Percentiles rank a stretch among this genome's conserved stretches.
Conservation (phyloP, 1,284 basidiomycete genomes). For the Cryptococcus floricola region DNA sequence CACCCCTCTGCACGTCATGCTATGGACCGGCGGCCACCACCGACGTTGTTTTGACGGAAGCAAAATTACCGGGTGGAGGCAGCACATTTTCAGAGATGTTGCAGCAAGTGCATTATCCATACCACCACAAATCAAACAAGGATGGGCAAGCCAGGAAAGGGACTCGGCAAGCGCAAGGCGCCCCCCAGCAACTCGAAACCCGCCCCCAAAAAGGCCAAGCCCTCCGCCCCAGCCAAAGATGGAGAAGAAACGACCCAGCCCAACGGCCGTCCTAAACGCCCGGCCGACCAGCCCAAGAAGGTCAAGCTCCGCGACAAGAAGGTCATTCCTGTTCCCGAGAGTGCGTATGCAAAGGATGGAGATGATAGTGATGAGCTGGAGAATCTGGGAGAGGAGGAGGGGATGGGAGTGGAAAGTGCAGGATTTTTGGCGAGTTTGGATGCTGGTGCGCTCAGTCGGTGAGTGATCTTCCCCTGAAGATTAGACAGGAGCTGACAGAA, state of each 20-base stretch:
- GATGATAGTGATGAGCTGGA: slow-evolving; percentile 21
- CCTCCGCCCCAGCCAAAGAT: slow-evolving; percentile 3
- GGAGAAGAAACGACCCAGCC: slow-evolving; percentile 19
- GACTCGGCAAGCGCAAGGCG: slow-evolving; percentile 40
- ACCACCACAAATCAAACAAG: not conserved
- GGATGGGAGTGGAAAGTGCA: slow-evolving; percentile 17
- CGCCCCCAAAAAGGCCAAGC: slow-evolving; percentile 5
- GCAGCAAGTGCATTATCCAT: not conserved
- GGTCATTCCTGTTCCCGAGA: slow-evolving; percentile 43
- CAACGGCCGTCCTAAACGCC: slow-evolving; percentile 42
- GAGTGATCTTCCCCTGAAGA: slow-evolving; percentile 11
- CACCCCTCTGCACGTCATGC: not conserved
- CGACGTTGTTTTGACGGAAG: slow-evolving; percentile 7
- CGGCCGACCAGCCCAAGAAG: slow-evolving; percentile 47
- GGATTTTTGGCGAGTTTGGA: slow-evolving; percentile 41
- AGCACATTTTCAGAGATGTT: slow-evolving; percentile 2
- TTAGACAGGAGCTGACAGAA: not conserved
- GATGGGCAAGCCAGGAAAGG: slow-evolving; percentile 39
- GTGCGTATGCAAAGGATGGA: slow-evolving; percentile 32
- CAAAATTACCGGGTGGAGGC: slow-evolving; percentile 12
- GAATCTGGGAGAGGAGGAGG: slow-evolving; percentile 34
- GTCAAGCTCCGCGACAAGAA: slow-evolving; percentile 48
- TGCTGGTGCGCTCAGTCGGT: slow-evolving; percentile 40
- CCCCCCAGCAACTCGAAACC: slow-evolving; percentile 11
- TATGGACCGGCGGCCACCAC: not conserved